These are phyloP conservation scores for Neurospora sp. DNA, from an alignment of 2,329 filamentous ascomycete genomes.

Conservation along the genomic window DNA sequence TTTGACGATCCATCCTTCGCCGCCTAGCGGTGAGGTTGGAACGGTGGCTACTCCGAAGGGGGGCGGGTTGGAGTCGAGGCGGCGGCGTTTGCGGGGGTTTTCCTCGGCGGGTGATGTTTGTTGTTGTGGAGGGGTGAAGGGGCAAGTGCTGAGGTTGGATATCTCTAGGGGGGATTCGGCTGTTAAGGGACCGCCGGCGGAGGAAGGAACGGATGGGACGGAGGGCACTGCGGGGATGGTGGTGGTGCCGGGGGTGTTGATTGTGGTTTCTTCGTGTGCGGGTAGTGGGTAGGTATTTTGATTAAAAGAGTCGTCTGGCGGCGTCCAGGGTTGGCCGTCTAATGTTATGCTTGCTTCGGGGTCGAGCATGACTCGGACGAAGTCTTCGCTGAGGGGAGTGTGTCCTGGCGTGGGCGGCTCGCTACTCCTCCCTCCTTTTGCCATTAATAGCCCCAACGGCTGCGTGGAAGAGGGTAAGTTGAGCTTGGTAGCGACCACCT, in stretches of 20 bases:
- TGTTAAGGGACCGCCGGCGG: constrained; percentile 18
- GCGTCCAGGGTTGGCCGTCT: constrained; percentile 41
- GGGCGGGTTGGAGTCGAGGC: background rate
- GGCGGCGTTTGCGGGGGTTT: background rate
- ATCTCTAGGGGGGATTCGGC: constrained; percentile 21
- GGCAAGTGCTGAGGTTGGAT: too few species aligned
- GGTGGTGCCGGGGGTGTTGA: constrained; percentile 8
- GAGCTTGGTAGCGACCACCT: constrained; percentile 73
- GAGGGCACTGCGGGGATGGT: background rate
- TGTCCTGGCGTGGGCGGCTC: constrained; percentile 58
- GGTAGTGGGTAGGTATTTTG: background rate
- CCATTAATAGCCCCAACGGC: constrained; percentile 58
- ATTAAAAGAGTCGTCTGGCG: constrained; percentile 18
- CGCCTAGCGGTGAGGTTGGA: background rate
- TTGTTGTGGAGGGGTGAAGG: background rate
- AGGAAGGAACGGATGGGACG: constrained; percentile 11
- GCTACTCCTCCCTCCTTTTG: constrained; percentile 49
- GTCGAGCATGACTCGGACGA: constrained; percentile 55
- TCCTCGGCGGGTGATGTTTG: background rate
- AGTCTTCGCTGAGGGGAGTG: constrained; percentile 59
- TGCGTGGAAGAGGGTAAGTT: constrained; percentile 51
- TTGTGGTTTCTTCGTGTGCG: constrained; percentile 15
- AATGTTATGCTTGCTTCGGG: constrained; percentile 47
- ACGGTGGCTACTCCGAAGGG: background rate
- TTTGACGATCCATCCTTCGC: constrained; percentile 50